These are phyloP conservation scores for Leptomonas pyrrhocoris DNA, from an alignment of 208 protist genomes.

Conservation along the genomic window DNA sequence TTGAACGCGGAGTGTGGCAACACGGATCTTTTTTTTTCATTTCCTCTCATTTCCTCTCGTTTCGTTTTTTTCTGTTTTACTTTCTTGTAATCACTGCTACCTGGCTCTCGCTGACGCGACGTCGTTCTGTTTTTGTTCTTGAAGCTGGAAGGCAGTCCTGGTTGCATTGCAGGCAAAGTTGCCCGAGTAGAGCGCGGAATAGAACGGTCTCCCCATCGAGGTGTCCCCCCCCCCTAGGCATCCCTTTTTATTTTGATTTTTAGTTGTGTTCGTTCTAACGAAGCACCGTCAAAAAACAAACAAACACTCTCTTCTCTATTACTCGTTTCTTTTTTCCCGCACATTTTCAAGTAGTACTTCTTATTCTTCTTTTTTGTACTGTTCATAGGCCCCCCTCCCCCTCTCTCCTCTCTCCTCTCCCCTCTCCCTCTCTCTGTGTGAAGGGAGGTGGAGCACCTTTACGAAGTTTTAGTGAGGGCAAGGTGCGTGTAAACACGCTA, in stretches of 20 bases:
- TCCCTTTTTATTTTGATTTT: background rate
- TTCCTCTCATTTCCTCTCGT: constrained; percentile 5
- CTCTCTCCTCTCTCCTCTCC: background rate
- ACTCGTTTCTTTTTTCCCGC: constrained; percentile 6
- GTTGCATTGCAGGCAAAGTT: no score
- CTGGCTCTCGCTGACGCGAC: no score
- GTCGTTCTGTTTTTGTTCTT: background rate
- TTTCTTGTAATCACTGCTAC: background rate
- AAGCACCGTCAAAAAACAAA: no score
- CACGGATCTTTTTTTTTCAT: background rate
- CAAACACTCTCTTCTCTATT: no score
- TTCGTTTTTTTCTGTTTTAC: constrained; percentile 15
- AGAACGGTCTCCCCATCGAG: no score
- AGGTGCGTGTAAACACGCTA: background rate
- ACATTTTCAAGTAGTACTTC: background rate
- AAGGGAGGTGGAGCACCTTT: background rate
- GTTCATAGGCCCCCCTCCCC: background rate
- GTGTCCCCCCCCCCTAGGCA: no score
- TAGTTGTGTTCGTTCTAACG: constrained; percentile 8
- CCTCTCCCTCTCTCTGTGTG: constrained; percentile 5
- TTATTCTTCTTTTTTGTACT: constrained; percentile 9
- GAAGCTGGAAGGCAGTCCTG: background rate
- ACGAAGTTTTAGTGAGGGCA: background rate
- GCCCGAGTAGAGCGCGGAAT: no score
- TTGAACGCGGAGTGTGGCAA: no score